Evolutionary conservation across 371 early-diverging fungal species (phyloP).

Genomic region (Mortierella sp.): DNA sequence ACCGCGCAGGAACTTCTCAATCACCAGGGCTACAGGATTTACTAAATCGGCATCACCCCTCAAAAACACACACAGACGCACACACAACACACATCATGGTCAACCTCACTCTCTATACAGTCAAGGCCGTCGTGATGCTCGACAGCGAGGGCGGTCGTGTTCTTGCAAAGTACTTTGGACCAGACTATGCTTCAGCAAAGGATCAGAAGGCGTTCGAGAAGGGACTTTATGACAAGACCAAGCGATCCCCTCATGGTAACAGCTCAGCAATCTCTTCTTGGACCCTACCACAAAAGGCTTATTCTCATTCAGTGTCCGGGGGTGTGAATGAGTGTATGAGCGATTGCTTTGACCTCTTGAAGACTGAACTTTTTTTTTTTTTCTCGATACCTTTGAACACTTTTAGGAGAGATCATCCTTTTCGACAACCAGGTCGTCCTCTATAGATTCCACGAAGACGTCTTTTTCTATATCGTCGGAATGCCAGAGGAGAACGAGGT

Average conservation of each 20-base stretch:
- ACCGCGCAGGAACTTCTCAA: too few species aligned
- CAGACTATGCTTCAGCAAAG: conserved; percentile 74
- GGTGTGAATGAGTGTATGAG: not conserved
- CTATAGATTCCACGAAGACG: conserved; percentile 86
- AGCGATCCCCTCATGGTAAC: conserved; percentile 67
- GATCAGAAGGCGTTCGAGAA: conserved; percentile 95
- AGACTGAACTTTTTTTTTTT: not conserved
- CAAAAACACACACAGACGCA: not conserved
- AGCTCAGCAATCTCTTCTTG: not conserved
- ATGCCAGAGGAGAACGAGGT: conserved; percentile 95
- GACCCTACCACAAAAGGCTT: not conserved
- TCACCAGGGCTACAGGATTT: too few species aligned
- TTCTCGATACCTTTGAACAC: not conserved
- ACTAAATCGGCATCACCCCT: not conserved
- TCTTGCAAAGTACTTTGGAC: conserved; percentile 91
- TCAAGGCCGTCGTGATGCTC: conserved; percentile 88
- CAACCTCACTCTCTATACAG: conserved; percentile 86
- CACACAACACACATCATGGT: conserved; percentile 61
- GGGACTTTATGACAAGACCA: conserved; percentile 91
- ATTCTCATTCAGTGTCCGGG: not conserved
- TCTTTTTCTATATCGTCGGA: conserved; percentile 92
- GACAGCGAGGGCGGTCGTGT: conserved; percentile 95
- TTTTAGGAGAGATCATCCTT: conserved; percentile 85
- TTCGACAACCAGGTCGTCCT: conserved; percentile 91
- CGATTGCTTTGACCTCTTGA: too few species aligned